These are phyloP conservation scores for Yamadazyma dendronema DNA, from an alignment of 1,139 yeast genomes.

Conservation along the genomic window DNA sequence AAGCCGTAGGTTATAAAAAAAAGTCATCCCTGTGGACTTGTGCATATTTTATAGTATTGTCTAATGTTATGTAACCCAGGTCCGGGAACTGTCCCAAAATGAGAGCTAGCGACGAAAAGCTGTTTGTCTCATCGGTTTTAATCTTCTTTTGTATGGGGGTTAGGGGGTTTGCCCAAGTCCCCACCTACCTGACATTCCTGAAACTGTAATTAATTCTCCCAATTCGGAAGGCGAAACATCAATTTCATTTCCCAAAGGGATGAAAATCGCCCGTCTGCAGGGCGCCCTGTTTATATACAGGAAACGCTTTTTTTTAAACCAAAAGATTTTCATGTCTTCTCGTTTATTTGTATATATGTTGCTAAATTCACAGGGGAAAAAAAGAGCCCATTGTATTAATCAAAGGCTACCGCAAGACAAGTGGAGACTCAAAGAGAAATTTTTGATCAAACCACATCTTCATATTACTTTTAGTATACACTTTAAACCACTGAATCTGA, in stretches of 20 bases:
- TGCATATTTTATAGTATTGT: neutral
- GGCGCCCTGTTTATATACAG: neutral
- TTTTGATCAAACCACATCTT: too few relatives aligned
- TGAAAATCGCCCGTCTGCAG: too few relatives aligned
- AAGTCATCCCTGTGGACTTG: neutral
- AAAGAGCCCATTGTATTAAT: too few relatives aligned
- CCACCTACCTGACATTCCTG: conserved; percentile 3
- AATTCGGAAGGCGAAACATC: conserved; percentile 3
- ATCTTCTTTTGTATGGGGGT: neutral
- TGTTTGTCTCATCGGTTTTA: neutral
- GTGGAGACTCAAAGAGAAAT: too few relatives aligned
- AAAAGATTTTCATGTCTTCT: too few relatives aligned
- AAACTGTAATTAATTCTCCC: conserved; percentile 8
- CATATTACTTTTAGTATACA: too few relatives aligned
- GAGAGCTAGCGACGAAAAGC: neutral
- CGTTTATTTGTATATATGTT: too few relatives aligned
- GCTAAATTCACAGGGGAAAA: too few relatives aligned
- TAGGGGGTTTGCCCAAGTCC: neutral
- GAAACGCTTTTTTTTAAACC: neutral
- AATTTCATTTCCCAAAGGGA: conserved; percentile 2
- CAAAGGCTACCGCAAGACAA: too few relatives aligned
- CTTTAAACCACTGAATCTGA: too few relatives aligned
- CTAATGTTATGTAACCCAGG: neutral
- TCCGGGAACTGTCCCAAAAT: too few relatives aligned
- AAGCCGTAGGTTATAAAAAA: too few relatives aligned